A percentile compares a stretch with the other conserved stretches of the same genome.
These are phyloP conservation scores for Dendrobium officinale DNA, from an alignment of 106 monocot genomes.

Conservation along the genomic window DNA sequence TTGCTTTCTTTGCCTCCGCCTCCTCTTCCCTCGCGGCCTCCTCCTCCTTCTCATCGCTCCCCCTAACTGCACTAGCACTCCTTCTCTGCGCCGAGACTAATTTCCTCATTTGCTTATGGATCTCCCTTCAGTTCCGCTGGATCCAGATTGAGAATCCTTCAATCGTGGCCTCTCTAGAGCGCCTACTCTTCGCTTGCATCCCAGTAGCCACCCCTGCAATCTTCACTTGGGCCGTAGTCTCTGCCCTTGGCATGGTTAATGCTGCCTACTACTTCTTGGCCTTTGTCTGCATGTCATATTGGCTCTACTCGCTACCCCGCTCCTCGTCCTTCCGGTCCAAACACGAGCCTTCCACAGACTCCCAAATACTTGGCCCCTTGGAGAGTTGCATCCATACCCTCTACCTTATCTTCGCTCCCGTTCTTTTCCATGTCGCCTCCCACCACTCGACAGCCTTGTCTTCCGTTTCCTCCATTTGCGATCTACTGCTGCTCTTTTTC, in stretches of 20 bases:
- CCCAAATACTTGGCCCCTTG: conserved; percentile 58
- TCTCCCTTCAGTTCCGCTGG: conserved; percentile 80
- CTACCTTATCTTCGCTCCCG: conserved; percentile 66
- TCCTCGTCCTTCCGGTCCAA: conserved; percentile 44
- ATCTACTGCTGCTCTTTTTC: conserved; percentile 80
- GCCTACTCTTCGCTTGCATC: conserved; percentile 76
- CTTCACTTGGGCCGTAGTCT: conserved; percentile 73
- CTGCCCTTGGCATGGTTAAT: conserved; percentile 68
- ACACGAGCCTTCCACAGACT: conserved; percentile 33
- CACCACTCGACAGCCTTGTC: conserved; percentile 62
- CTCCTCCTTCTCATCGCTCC: conserved; percentile 28
- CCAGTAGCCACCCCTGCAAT: conserved; percentile 61
- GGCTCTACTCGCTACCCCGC: conserved; percentile 79
- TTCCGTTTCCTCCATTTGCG: conserved; percentile 50
- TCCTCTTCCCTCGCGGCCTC: conserved; percentile 22
- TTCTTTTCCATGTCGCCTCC: conserved; percentile 58
- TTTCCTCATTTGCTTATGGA: conserved; percentile 84
- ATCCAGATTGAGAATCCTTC: conserved; percentile 79
- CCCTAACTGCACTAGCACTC: conserved; percentile 47
- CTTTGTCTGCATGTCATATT: conserved; percentile 70
- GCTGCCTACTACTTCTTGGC: conserved; percentile 61
- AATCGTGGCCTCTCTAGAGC: conserved; percentile 55
- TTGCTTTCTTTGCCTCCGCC: conserved; percentile 75
- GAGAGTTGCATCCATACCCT: conserved; percentile 86
- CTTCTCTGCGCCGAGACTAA: conserved; percentile 57